A percentile compares a stretch with the other conserved stretches of the same genome.
phyloP scores from a whole-genome alignment of 371 early-diverging fungal species.

The Mucor velutinosus region DNA sequence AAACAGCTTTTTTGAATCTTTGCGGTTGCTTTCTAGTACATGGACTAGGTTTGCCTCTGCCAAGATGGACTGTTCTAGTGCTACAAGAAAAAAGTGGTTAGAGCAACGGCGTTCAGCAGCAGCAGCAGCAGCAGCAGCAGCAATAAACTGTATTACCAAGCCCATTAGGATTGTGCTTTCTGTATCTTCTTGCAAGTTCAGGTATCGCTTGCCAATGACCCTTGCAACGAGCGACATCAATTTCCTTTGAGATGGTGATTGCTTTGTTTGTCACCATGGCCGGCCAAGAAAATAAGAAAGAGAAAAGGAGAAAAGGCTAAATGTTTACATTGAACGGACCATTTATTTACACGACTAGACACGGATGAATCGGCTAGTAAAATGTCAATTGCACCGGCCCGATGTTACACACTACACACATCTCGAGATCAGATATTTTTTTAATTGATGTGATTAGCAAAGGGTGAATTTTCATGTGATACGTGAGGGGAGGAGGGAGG shows the following conservation, averaged over 20 bases:
- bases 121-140: neutral
- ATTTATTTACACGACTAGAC: conserved; percentile 3
- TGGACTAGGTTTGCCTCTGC: conserved; percentile 12
- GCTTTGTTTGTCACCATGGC: conserved; percentile 33
- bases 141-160: conserved; percentile 40
- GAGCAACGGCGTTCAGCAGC: neutral
- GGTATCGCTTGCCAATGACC: conserved; percentile 60
- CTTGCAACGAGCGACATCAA: conserved; percentile 61
- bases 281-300: neutral
- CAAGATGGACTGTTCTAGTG: conserved; percentile 11
- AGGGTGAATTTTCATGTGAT: too few relatives aligned
- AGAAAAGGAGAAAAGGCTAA: neutral
- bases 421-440: neutral
- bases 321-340: neutral
- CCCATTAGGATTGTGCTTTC: conserved; percentile 66
- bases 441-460: too few relatives aligned
- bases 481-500: neutral
- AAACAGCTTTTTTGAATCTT: conserved; percentile 1
- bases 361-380: conserved; percentile 3
- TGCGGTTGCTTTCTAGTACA: neutral
- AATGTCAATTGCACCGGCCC: neutral
- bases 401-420: neutral
- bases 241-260: conserved; percentile 43
- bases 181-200: conserved; percentile 67
- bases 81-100: neutral